Evolutionary conservation across 371 early-diverging fungal genomes (phyloP).

Genomic region (Synchytrium microbalum): DNA sequence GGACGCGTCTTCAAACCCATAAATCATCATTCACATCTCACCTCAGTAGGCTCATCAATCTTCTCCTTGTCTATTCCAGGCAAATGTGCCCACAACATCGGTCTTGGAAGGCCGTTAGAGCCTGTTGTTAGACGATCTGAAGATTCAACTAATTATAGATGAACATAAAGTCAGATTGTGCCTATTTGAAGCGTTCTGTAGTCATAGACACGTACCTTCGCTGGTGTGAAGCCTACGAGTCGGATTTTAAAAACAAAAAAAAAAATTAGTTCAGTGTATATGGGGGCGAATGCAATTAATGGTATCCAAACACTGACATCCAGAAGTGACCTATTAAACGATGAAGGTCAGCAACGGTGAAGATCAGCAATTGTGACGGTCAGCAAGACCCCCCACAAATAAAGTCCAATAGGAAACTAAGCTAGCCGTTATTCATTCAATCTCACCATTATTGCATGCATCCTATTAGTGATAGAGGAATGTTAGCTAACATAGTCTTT

Average conservation of each 20-base stretch:
- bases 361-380: no score
- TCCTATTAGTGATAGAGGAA: constrained; percentile 6
- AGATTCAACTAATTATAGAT: not conserved
- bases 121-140: not conserved
- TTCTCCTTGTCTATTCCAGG: not conserved
- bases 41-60: not conserved
- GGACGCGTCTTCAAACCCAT: not conserved
- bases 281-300: no score
- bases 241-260: no score
- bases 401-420: no score
- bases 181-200: no score
- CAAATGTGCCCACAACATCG: not conserved
- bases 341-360: not conserved
- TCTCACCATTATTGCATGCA: constrained; percentile 16
- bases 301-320: constrained; percentile 13
- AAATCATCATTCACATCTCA: not conserved
- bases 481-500: not conserved
- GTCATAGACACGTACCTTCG: no score
- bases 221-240: no score
- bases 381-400: no score
- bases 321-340: constrained; percentile 14
- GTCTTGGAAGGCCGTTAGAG: not conserved
- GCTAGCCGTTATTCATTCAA: not conserved
- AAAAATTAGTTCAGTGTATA: no score
- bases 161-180: no score